Conservation (phyloP, 139 green algal species). For the Microglena sp. region DNA sequence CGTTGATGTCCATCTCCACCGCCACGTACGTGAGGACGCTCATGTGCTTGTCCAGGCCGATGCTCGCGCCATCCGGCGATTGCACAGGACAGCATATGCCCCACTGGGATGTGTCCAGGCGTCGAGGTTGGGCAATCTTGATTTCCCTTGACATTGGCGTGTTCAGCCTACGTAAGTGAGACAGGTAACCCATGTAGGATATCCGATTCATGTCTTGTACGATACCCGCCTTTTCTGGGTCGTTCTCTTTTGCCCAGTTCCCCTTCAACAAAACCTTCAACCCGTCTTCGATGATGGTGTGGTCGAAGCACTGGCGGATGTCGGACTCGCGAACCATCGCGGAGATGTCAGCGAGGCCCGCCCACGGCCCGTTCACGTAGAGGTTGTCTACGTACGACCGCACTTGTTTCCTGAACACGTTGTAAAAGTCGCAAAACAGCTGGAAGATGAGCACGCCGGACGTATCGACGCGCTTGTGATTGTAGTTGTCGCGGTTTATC, state of each 20-base stretch:
- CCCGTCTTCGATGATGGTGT: not conserved
- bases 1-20: too few relatives aligned
- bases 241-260: not conserved
- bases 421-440: constrained; percentile 6
- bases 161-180: constrained; percentile 35
- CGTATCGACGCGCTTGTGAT: constrained; percentile 45
- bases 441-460: constrained; percentile 2
- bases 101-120: constrained; percentile 53
- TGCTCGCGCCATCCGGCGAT: constrained; percentile 38
- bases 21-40: constrained; percentile 28
- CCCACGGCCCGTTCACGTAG: not conserved
- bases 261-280: constrained; percentile 7
- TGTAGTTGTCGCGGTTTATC: constrained; percentile 41
- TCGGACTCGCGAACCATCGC: not conserved
- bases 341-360: not conserved
- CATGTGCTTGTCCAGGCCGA: constrained; percentile 59
- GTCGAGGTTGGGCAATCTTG: constrained; percentile 32
- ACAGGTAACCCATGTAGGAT: constrained; percentile 42
- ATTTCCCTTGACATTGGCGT: not conserved
- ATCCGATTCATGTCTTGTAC: constrained; percentile 46
- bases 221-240: constrained; percentile 9
- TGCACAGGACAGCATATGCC: constrained; percentile 57
- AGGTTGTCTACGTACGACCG: not conserved
- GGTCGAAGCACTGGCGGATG: constrained; percentile 29
- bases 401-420: not conserved